phyloP scores from a whole-genome alignment of 257 asterid species.

The Gentiana dahurica region DNA sequence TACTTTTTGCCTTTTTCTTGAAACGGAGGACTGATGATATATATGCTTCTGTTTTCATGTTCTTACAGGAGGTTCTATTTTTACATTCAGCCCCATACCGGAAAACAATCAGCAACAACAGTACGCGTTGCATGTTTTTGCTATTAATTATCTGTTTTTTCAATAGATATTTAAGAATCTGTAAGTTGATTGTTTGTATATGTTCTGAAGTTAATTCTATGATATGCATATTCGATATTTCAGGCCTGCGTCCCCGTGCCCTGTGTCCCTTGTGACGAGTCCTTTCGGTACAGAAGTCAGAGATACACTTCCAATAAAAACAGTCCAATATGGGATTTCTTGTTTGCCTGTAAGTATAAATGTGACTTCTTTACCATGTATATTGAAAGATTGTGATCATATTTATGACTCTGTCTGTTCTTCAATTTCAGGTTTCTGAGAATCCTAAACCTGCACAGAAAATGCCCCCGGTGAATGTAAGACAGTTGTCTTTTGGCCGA shows the following conservation, averaged over 20 bases:
- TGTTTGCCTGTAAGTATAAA: conserved; percentile 22
- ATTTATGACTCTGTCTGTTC: background rate
- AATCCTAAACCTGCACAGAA: conserved; percentile 9
- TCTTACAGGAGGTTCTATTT: background rate
- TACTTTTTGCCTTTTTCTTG: too few relatives aligned
- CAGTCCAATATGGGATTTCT: conserved; percentile 26
- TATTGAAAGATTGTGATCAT: background rate
- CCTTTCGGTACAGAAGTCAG: conserved; percentile 12
- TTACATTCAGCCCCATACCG: conserved; percentile 2
- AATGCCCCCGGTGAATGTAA: conserved; percentile 9
- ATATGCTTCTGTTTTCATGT: background rate
- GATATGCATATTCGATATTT: conserved; percentile 1
- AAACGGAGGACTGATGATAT: background rate
- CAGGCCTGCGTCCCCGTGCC: conserved; percentile 13
- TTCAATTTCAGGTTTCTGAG: conserved; percentile 15
- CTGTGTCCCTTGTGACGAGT: conserved; percentile 3
- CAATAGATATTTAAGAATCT: background rate
- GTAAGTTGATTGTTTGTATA: background rate
- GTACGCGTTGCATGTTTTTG: conserved; percentile 7
- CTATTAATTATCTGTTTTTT: background rate
- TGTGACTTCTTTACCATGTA: background rate
- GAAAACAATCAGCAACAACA: background rate
- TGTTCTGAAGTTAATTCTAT: background rate
- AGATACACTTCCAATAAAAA: conserved; percentile 5
- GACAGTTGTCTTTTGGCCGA: conserved; percentile 10